Base-by-base conservation (phyloP, 169 alveolate species). In the Plasmodium cynomolgi region DNA sequence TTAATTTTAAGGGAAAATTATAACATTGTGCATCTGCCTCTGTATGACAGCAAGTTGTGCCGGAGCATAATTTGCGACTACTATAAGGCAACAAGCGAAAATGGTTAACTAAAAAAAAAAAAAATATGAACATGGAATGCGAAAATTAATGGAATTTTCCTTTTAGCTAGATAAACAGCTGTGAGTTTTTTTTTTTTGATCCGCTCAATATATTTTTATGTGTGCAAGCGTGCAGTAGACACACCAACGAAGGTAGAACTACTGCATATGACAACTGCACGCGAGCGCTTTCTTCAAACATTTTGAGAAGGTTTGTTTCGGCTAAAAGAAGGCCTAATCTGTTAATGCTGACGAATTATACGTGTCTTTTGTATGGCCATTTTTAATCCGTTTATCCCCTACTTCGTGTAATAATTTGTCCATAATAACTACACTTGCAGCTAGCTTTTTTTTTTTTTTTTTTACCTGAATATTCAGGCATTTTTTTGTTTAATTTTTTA, bases 21-120 rank as follows among this genome's bases (percentile, higher is more conserved):
- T 47, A 90, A 90, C 50, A 90, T 90, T 29, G 68, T 90, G 2
- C 90, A 90, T 74, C 82, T 90, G 17, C 94, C 94, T 13, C 34
- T 90, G 47, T 37, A 90, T 39, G 85, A 90, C 56, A 54, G 47
- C 33, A 90, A 90, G 62, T 26, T 90, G 26, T 90, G 94, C 62
- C 81, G 82, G 79, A 37, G 73, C 5, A 90, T 90, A 29, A 90
- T 90, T 41, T 62, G 56, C 26, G 34, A 68, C 37, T 74, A 90
- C 75, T 90, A 90, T 71, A 29, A 34, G 6, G 54, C 31, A 4
- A 26, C 39, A 11, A 44, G 58, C 58, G 44, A 50, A 41, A 39
- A 39, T 41, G 33, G 54, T 47, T 13, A 75, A 11, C 31, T 11
- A n/a, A 44, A 47, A n/a, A 80, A 39, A 81, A 31, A 75, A 75